Percentiles rank a stretch among this genome's conserved stretches.
These are phyloP conservation scores for Takashimella tepidaria DNA, from an alignment of 1,284 basidiomycete genomes.

Conservation along the genomic window DNA sequence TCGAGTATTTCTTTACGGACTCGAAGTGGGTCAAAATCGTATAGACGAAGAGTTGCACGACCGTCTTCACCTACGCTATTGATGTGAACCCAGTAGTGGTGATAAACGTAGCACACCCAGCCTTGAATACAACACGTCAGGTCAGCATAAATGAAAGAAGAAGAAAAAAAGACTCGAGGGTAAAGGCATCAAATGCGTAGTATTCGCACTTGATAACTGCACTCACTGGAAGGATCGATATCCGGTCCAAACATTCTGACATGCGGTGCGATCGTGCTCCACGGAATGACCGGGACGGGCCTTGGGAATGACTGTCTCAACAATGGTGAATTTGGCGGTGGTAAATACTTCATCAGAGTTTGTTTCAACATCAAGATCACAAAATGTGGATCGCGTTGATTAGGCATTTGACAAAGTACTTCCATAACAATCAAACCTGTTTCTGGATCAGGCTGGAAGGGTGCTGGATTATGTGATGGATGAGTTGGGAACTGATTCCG, in stretches of 20 bases:
- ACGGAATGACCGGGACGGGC: conserved; percentile 31
- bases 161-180: too few relatives aligned
- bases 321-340: conserved; percentile 33
- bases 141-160: too few relatives aligned
- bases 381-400: conserved; percentile 21
- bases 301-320: conserved; percentile 24
- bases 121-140: too few relatives aligned
- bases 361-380: conserved; percentile 33
- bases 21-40: conserved; percentile 43
- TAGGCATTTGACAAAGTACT: conserved; percentile 28
- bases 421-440: conserved; percentile 40
- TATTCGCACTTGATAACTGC: neutral
- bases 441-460: conserved; percentile 37
- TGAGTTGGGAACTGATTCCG: conserved; percentile 34
- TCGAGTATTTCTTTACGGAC: conserved; percentile 28
- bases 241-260: conserved; percentile 38
- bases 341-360: conserved; percentile 35
- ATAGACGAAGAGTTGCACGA: conserved; percentile 23
- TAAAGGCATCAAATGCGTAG: too few relatives aligned
- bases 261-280: conserved; percentile 34
- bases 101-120: conserved; percentile 48
- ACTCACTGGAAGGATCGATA: conserved; percentile 19
- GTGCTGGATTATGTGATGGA: conserved; percentile 24
- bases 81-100: conserved; percentile 34
- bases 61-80: too few relatives aligned